Evolutionary conservation across 495 filamentous ascomycete genomes (phyloP).

Genomic region (Lophiotrema nucula): DNA sequence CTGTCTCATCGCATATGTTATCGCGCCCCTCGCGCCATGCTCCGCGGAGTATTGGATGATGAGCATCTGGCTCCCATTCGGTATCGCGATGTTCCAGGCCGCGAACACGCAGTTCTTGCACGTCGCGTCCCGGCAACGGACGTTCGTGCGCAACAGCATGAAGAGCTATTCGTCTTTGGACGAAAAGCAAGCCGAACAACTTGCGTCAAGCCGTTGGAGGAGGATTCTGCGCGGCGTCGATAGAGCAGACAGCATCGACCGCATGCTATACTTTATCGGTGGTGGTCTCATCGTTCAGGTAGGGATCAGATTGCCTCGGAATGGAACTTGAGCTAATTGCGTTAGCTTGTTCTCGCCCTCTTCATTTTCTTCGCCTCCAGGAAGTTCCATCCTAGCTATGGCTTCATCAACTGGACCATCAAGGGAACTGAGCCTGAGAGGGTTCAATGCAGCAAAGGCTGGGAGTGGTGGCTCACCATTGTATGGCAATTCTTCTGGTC

Average conservation of each 20-base stretch:
- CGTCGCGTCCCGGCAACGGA: slow-evolving; percentile 55
- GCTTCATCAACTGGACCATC: slow-evolving; percentile 51
- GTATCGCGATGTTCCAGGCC: slow-evolving; percentile 33
- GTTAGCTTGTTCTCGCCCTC: slow-evolving; percentile 55
- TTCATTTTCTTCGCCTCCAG: slow-evolving; percentile 61
- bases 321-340: slow-evolving; percentile 34
- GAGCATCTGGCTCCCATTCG: slow-evolving; percentile 23
- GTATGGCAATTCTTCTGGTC: slow-evolving; percentile 66
- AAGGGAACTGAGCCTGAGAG: slow-evolving; percentile 38
- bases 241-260: slow-evolving; percentile 36
- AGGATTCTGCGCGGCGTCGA: slow-evolving; percentile 25
- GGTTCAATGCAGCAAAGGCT: slow-evolving; percentile 49
- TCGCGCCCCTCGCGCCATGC: not conserved
- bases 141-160: slow-evolving; percentile 25
- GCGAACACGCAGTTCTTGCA: slow-evolving; percentile 65
- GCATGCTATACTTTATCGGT: slow-evolving; percentile 43
- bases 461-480: slow-evolving; percentile 67
- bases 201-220: slow-evolving; percentile 8
- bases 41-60: slow-evolving; percentile 16
- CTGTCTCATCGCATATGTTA: not conserved
- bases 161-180: slow-evolving; percentile 21
- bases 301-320: no score
- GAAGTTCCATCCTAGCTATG: slow-evolving; percentile 58
- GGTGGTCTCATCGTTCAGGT: slow-evolving; percentile 56
- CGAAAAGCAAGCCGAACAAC: slow-evolving; percentile 16